These are phyloP conservation scores for Prunus salicina DNA, from an alignment of 306 rosid genomes.

Conservation along the genomic window DNA sequence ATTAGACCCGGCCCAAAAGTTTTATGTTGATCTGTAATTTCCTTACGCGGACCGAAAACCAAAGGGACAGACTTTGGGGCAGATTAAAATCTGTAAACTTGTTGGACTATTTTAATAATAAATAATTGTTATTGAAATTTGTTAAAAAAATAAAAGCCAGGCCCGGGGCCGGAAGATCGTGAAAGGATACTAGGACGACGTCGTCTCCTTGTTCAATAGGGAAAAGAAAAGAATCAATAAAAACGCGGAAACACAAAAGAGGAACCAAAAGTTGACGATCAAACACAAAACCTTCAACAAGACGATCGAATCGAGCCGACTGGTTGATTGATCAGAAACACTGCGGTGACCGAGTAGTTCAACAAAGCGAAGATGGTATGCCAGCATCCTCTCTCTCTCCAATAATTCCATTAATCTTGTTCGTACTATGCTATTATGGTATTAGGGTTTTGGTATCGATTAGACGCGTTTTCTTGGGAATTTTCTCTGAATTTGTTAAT, in stretches of 20 bases:
- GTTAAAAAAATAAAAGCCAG: too few relatives aligned
- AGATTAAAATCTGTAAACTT: too few relatives aligned
- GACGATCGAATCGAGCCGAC: not conserved
- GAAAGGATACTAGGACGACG: not conserved
- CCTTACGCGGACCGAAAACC: too few relatives aligned
- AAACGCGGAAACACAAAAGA: not conserved
- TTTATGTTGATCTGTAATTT: too few relatives aligned
- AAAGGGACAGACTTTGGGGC: too few relatives aligned
- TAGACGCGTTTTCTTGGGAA: not conserved
- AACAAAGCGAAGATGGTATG: not conserved
- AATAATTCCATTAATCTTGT: not conserved
- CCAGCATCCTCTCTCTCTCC: not conserved
- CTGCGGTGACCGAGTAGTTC: not conserved
- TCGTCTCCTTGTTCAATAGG: not conserved
- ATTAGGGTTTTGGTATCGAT: conserved; percentile 7
- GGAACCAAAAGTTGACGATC: not conserved
- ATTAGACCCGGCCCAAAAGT: too few relatives aligned
- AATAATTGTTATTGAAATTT: too few relatives aligned
- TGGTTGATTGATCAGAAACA: not conserved
- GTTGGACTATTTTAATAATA: too few relatives aligned
- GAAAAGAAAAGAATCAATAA: not conserved
- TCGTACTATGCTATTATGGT: not conserved
- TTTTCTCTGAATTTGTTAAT: not conserved
- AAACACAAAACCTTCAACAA: not conserved
- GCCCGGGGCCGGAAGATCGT: not conserved